phyloP scores from a whole-genome alignment of 805 yeast species.

The Candida germanica region DNA sequence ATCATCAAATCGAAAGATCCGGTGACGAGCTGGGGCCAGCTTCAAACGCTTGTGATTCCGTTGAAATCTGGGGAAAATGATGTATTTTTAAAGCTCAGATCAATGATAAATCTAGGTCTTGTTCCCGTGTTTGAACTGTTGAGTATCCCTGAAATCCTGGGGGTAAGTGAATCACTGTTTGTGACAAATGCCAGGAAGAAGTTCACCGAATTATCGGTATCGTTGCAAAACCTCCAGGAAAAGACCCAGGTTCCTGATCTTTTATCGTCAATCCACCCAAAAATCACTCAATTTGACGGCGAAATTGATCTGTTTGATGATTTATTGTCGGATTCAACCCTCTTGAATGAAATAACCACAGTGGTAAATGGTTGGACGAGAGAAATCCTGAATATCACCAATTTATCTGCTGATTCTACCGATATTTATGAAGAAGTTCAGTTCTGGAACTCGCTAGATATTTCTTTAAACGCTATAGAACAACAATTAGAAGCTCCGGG shows the following conservation, averaged over 20 bases:
- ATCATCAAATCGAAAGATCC: slow-evolving; percentile 43
- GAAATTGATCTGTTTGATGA: slow-evolving; percentile 29
- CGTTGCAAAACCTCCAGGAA: slow-evolving; percentile 66
- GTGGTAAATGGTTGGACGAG: slow-evolving; percentile 74
- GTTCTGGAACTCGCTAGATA: slow-evolving; percentile 76
- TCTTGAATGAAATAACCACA: slow-evolving; percentile 67
- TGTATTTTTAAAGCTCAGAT: slow-evolving; percentile 52
- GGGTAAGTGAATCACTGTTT: slow-evolving; percentile 23
- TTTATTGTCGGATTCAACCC: slow-evolving; percentile 46
- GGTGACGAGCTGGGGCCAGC: slow-evolving; percentile 13
- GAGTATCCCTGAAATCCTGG: slow-evolving; percentile 27
- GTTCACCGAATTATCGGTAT: slow-evolving; percentile 62
- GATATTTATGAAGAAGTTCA: slow-evolving; percentile 60
- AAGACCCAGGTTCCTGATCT: slow-evolving; percentile 69
- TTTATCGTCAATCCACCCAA: slow-evolving; percentile 48
- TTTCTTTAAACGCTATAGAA: slow-evolving; percentile 52
- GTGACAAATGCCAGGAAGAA: slow-evolving; percentile 48
- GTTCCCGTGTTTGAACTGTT: slow-evolving; percentile 60
- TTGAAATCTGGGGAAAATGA: slow-evolving; percentile 13
- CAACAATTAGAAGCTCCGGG: slow-evolving; percentile 56
- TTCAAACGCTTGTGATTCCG: slow-evolving; percentile 10
- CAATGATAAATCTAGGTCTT: slow-evolving; percentile 60
- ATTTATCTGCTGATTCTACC: slow-evolving; percentile 53
- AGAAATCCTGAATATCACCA: slow-evolving; percentile 55
- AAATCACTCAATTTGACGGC: slow-evolving; percentile 24